A percentile compares a stretch with the other conserved stretches of the same genome.
Conservation (phyloP, 2,329 filamentous ascomycete genomes). For the Microdochium paspali region DNA sequence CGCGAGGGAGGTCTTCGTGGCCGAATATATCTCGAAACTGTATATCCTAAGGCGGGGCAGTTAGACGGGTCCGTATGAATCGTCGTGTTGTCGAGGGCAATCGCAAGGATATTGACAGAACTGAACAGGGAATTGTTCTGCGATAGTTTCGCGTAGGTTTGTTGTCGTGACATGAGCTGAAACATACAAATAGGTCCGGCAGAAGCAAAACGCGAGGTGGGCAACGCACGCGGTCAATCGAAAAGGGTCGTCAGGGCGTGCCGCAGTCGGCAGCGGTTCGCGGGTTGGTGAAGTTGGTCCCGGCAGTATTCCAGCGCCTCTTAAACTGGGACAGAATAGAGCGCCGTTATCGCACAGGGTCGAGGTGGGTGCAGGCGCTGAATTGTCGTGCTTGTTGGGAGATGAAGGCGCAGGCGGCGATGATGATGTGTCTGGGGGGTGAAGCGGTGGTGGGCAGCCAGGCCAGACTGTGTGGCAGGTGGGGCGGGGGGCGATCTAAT, state of each 20-base stretch:
- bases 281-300: neutral
- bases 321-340: neutral
- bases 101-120: neutral
- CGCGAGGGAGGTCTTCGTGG: neutral
- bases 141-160: neutral
- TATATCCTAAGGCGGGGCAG: neutral
- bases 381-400: neutral
- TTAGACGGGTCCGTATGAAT: neutral
- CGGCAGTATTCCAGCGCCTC: neutral
- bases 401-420: neutral
- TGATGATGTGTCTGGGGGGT: constrained; percentile 1
- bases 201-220: neutral
- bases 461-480: neutral
- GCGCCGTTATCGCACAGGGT: neutral
- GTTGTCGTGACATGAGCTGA: neutral
- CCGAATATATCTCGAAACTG: neutral
- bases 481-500: constrained; percentile 1
- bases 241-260: neutral
- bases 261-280: too few species aligned
- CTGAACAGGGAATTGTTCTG: neutral
- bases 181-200: neutral
- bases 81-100: neutral
- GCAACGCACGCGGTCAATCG: neutral
- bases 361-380: neutral
- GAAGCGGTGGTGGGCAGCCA: neutral